Evolutionary conservation across 768 basidiomycete species (phyloP).

Genomic region (Tephrocybe sp.): DNA sequence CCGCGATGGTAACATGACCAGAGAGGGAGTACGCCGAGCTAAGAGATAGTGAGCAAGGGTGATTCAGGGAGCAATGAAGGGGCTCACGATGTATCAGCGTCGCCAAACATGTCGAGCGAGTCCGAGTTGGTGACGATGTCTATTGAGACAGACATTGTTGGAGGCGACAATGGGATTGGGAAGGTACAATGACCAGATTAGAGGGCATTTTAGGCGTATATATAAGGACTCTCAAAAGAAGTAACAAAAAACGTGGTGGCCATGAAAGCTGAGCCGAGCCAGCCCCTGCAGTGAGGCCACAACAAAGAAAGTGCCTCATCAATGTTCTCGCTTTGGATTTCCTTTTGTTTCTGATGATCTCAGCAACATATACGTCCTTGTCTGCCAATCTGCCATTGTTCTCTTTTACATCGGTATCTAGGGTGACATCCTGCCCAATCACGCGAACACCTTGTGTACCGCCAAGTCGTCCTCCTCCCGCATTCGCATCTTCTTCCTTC

Average conservation of each 20-base stretch:
- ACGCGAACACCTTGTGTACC: conserved; percentile 89
- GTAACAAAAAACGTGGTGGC: conserved; percentile 21
- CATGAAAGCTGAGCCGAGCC: conserved; percentile 6
- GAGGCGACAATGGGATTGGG: conserved; percentile 13
- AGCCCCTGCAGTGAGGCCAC: conserved; percentile 11
- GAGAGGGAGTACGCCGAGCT: conserved; percentile 89
- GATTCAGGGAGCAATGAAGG: not conserved
- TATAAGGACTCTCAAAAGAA: conserved; percentile 15
- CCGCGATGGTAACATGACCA: conserved; percentile 69
- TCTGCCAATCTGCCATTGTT: conserved; percentile 13
- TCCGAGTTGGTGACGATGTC: conserved; percentile 59
- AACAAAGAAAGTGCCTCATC: conserved; percentile 3
- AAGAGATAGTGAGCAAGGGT: not conserved
- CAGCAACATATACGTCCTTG: conserved; percentile 4
- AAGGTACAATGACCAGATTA: conserved; percentile 20
- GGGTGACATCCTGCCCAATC: conserved; percentile 26
- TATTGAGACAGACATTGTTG: conserved; percentile 64
- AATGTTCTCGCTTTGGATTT: conserved; percentile 20
- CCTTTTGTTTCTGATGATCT: conserved; percentile 25
- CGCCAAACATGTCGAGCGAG: conserved; percentile 70
- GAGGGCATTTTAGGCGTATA: conserved; percentile 18
- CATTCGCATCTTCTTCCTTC: conserved; percentile 63
- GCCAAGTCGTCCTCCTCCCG: conserved; percentile 77
- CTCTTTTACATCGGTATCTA: conserved; percentile 5
- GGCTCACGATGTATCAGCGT: conserved; percentile 62